Percentiles rank a stretch among this genome's conserved stretches.
These are phyloP conservation scores for Pythium volutum DNA, from an alignment of 352 stramenopile genomes.

Conservation along the genomic window DNA sequence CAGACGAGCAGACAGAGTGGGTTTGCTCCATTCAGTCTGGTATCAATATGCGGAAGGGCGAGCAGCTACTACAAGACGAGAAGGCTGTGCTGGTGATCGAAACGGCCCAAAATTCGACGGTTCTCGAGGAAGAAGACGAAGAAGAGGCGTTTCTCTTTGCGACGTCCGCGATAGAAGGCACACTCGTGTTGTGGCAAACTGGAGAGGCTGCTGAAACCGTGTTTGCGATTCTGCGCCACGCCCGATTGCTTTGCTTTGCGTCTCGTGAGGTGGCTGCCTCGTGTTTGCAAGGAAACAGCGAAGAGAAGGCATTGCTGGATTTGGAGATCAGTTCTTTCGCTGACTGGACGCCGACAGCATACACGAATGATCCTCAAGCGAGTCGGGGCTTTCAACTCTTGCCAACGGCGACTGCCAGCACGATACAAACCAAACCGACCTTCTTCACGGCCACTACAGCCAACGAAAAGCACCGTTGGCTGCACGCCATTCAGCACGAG, in stretches of 20 bases:
- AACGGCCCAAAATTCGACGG: background rate
- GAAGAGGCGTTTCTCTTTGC: slow-evolving; percentile 27
- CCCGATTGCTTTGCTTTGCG: slow-evolving; percentile 15
- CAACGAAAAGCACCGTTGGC: slow-evolving; percentile 43
- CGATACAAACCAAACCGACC: background rate
- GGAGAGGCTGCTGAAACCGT: background rate
- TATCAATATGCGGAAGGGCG: slow-evolving; percentile 47
- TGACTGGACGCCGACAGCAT: slow-evolving; percentile 37
- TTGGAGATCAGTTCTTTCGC: slow-evolving; percentile 31
- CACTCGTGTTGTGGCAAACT: slow-evolving; percentile 38
- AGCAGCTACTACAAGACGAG: slow-evolving; percentile 51
- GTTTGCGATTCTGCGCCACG: slow-evolving; percentile 20
- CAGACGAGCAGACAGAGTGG: slow-evolving; percentile 42
- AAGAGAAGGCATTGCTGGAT: slow-evolving; percentile 18
- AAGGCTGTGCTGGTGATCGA: slow-evolving; percentile 49
- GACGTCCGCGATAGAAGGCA: slow-evolving; percentile 50
- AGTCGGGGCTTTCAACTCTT: slow-evolving; percentile 3
- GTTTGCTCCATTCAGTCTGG: slow-evolving; percentile 31
- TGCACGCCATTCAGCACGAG: slow-evolving; percentile 54
- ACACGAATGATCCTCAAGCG: background rate
- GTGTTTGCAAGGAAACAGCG: background rate
- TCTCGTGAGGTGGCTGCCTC: slow-evolving; percentile 5
- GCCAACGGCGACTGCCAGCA: too few relatives aligned
- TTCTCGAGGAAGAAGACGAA: slow-evolving; percentile 11
- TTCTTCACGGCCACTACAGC: slow-evolving; percentile 43